Evolutionary conservation across 164 flowering plant genomes (phyloP).

Genomic region (Chloranthus sessilifolius): DNA sequence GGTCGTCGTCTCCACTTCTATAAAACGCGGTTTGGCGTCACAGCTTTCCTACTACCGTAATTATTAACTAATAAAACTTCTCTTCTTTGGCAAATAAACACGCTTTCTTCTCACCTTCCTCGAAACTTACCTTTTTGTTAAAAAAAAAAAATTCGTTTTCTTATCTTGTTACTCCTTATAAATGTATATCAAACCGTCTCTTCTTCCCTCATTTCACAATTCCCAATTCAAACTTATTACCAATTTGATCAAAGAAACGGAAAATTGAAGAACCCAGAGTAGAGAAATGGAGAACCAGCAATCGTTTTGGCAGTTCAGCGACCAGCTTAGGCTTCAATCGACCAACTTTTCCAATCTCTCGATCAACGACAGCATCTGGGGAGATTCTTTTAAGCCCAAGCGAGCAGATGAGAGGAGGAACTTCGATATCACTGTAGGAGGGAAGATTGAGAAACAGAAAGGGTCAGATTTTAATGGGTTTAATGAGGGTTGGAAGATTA

Average conservation of each 20-base stretch:
- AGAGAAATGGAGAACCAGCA: slow-evolving; percentile 71
- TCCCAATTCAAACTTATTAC: too few species aligned
- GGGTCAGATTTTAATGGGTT: slow-evolving; percentile 25
- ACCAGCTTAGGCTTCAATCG: slow-evolving; percentile 60
- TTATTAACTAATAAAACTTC: too few species aligned
- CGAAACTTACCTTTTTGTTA: slow-evolving; percentile 24
- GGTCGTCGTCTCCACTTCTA: too few species aligned
- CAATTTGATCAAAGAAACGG: too few species aligned
- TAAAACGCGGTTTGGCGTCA: too few species aligned
- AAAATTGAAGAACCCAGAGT: too few species aligned
- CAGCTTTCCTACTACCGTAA: background rate
- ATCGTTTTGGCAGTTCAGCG: slow-evolving; percentile 86
- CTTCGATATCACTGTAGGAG: slow-evolving; percentile 62
- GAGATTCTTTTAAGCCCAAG: slow-evolving; percentile 33
- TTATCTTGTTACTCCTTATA: background rate
- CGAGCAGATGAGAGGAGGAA: slow-evolving; percentile 54
- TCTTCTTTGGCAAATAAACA: slow-evolving; percentile 40
- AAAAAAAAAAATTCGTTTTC: background rate
- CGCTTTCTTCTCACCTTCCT: slow-evolving; percentile 36
- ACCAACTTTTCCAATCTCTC: slow-evolving; percentile 55
- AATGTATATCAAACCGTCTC: background rate
- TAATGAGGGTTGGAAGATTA: slow-evolving; percentile 51
- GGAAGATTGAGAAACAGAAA: slow-evolving; percentile 19
- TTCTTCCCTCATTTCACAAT: background rate
- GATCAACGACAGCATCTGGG: slow-evolving; percentile 77